phyloP scores from a whole-genome alignment of 2,329 filamentous ascomycete species.

The Venturia effusa region DNA sequence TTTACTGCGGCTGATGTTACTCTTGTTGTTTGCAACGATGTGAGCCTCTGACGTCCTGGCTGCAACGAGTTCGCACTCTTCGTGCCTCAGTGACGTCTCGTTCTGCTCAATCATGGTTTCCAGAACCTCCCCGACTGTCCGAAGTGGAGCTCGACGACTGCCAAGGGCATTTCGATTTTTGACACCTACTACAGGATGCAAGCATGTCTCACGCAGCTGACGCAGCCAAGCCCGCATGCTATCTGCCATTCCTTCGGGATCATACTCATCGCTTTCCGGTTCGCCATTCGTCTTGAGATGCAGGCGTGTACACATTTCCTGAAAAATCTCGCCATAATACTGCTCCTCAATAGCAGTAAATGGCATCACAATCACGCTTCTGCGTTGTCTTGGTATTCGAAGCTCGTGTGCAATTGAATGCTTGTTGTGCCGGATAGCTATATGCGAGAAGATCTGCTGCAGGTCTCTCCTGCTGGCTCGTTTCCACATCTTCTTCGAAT shows the following conservation, averaged over 20 bases:
- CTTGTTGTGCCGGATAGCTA: conserved; percentile 81
- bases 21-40: conserved; percentile 62
- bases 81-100: conserved; percentile 52
- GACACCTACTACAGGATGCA: conserved; percentile 73
- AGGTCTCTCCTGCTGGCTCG: conserved; percentile 59
- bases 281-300: conserved; percentile 54
- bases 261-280: conserved; percentile 52
- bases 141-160: conserved; percentile 51
- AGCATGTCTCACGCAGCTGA: conserved; percentile 66
- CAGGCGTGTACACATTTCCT: conserved; percentile 61
- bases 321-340: conserved; percentile 68
- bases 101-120: conserved; percentile 87
- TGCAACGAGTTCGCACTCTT: conserved; percentile 57
- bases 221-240: conserved; percentile 72
- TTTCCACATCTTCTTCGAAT: conserved; percentile 54
- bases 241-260: conserved; percentile 47
- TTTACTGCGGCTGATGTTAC: conserved; percentile 38
- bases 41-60: conserved; percentile 62
- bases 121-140: conserved; percentile 77
- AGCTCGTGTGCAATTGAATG: conserved; percentile 69
- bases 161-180: conserved; percentile 55
- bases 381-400: conserved; percentile 67
- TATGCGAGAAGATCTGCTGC: conserved; percentile 53
- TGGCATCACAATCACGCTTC: conserved; percentile 78
- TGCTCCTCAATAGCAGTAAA: conserved; percentile 88